Conservation (phyloP, 1,284 basidiomycete genomes). For the Austropuccinia psidii region DNA sequence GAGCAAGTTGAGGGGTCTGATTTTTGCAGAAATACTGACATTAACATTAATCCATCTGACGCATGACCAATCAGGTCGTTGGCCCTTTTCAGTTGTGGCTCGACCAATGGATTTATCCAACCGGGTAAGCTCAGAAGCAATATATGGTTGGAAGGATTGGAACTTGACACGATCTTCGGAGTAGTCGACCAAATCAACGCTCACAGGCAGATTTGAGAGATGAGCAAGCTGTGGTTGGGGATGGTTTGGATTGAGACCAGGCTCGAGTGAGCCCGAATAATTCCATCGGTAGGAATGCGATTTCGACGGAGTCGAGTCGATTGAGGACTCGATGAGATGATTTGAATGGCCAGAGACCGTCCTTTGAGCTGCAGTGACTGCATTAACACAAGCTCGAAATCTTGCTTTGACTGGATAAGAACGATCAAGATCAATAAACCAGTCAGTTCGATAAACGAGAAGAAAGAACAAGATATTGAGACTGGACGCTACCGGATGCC, state of each 20-base stretch:
- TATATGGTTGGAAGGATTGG: background rate
- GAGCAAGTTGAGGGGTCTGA: background rate
- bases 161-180: constrained; percentile 6
- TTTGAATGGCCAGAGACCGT: background rate
- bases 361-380: constrained; percentile 9
- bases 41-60: constrained; percentile 35
- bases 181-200: constrained; percentile 20
- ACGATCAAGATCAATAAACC: no score
- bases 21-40: background rate
- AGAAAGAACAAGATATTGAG: no score
- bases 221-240: constrained; percentile 20
- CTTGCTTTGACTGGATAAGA: background rate
- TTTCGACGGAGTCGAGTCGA: background rate
- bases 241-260: constrained; percentile 15
- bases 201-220: constrained; percentile 6
- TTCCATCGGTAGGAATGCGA: constrained; percentile 5
- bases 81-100: background rate
- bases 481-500: no score
- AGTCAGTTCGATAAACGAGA: no score
- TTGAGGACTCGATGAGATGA: background rate
- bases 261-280: background rate
- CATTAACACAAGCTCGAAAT: background rate
- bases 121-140: background rate
- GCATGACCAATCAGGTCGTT: constrained; percentile 5
- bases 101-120: background rate